Evolutionary conservation across 805 yeast genomes (phyloP), one percentile per base, ranked within the genome.

Genomic region (Lipomyces anomalus): DNA sequence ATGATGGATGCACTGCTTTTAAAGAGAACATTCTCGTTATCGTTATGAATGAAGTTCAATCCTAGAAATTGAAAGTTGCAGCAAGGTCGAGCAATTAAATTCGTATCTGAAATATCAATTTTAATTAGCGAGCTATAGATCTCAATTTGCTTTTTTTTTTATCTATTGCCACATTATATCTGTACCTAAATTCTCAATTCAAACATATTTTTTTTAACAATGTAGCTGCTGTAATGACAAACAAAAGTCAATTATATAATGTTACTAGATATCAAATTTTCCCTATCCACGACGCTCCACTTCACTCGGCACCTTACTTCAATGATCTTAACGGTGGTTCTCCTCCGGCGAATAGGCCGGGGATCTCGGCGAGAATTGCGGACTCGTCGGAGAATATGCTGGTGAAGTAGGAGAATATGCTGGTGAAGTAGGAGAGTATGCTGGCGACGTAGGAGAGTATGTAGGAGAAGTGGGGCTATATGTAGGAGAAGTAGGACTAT

Each of bases 351-450:
- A 26, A 13, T 26, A 26, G 30, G 11, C 30, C 30, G 30, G 30
- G 11, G 30, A 26, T 9, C 30, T 9, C 30, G 85, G 84, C 0
- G 76, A 68, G 61, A 79, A 76, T 24, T 59, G 47, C 56, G 92
- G 90, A 4, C 85, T 78, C 1, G 92, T 84, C 39, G 95, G 95
- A 1, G 82, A 73, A 65, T 86, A 86, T 1, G 68, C 56, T 49
- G 96, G 97, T 0, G 84, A 77, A 0, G 92, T 84, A 41, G 94
- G 94, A 2, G 81, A 73, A 62, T 86, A 88, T 6, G 72, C 61
- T 57, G 95, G 95, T 0, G 89, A 80, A 0, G 95, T 84, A 52
- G 95, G 94, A 0, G 83, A 74, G 59, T 81, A 82, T 13, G 67
- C 57, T 50, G 89, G 88, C 3, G 81, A 73, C 0, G 89, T 80